Base-by-base conservation (phyloP, 2,329 filamentous ascomycete genomes). In the Fusarium kyushuense region DNA sequence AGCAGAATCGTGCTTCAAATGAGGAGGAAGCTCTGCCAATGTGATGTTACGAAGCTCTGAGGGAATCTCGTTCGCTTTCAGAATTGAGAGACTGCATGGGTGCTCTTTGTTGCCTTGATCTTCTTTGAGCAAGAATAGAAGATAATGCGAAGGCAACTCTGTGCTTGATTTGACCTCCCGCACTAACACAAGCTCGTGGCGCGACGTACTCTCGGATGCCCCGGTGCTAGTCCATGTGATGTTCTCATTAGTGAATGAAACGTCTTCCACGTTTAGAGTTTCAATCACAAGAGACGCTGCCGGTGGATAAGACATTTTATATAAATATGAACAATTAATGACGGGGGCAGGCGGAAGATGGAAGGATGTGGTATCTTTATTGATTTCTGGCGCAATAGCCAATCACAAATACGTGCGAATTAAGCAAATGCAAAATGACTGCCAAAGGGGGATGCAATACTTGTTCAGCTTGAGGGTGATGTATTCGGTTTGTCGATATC, bases 121-220 rank as follows among this genome's bases (percentile, higher is more conserved):
- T 63, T 84, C 80, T 5, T 72, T 62, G 9, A 87, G 75, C 25
- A 76, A 76, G 65, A 80, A 77, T 8, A 86, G 72, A 83, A 74
- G 23, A 80, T 57, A 58, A 5, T 60, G 9, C 4, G 66, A 74
- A 11, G 56, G 35, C 3, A 33, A 9, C 3, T 30, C 32, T 21
- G 58, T 11, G 11, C 30, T 35, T 1, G 51, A 23, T 40, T 42
- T 35, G 33, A 25, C 23, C 35, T 70, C 58, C 1, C 77, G 47
- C 25, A 74, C 58, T 38, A 79, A 75, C 16, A 80, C 25, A 5
- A 80, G 19, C 41, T 78, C 69, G 51, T 75, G 63, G 33, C 65
- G n/a, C 16, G 65, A 65, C 11, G 68, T 48, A 21, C 16, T 65
- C 11, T 59, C 60, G 56, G 70, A 57, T 45, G 27, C 13, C 5